These are phyloP conservation scores for Aphanomyces cochlioides DNA, from an alignment of 352 stramenopile genomes.

Conservation along the genomic window DNA sequence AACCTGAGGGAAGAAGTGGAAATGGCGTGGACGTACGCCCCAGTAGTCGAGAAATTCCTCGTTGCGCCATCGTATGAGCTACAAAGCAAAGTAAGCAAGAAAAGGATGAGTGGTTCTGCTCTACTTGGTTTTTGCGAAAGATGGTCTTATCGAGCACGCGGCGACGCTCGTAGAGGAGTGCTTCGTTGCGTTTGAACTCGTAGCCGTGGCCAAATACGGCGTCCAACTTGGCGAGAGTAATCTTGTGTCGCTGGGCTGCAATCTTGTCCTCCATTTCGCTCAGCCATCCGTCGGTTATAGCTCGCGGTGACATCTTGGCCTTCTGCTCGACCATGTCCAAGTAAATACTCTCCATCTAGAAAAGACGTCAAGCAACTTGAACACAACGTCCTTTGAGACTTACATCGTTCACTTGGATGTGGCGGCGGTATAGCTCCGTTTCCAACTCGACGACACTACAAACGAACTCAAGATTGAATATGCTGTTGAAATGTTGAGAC, in stretches of 20 bases:
- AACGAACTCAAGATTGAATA: not conserved
- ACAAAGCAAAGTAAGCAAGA: not conserved
- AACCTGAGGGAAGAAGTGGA: not conserved
- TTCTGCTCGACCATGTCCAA: constrained; percentile 77
- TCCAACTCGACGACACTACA: constrained; percentile 59
- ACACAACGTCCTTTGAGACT: constrained; percentile 3
- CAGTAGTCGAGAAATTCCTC: constrained; percentile 80
- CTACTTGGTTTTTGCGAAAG: constrained; percentile 47
- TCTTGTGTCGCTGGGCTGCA: constrained; percentile 48
- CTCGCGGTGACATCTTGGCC: constrained; percentile 62
- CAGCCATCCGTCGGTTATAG: constrained; percentile 77
- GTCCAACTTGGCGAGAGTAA: constrained; percentile 59
- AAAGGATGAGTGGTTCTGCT: not conserved
- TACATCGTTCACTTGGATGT: constrained; percentile 65
- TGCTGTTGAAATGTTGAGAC: not conserved
- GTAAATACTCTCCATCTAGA: constrained; percentile 73
- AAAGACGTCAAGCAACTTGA: not conserved
- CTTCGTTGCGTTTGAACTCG: constrained; percentile 54
- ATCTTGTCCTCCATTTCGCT: constrained; percentile 81
- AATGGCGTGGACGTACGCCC: constrained; percentile 42
- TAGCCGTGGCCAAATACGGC: constrained; percentile 56
- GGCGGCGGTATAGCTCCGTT: constrained; percentile 55
- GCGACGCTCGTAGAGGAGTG: constrained; percentile 38
- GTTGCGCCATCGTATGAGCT: constrained; percentile 71
- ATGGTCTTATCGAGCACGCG: constrained; percentile 42